These are phyloP conservation scores for Trypanosoma brucei DNA, from an alignment of 208 protist species.

Conservation along the genomic window DNA sequence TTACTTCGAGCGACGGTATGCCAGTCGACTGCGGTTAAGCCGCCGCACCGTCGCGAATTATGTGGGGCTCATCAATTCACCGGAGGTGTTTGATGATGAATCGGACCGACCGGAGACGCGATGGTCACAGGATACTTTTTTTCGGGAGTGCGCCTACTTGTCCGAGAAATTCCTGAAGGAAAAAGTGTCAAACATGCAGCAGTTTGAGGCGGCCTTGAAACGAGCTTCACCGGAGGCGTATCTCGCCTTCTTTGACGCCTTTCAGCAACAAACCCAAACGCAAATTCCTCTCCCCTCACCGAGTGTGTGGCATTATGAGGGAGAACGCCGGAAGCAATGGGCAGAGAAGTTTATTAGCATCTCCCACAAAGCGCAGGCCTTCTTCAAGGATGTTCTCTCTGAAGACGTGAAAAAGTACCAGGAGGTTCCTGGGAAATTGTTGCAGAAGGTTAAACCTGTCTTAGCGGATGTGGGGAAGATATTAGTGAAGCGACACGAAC, in stretches of 20 bases:
- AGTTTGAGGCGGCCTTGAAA: slow-evolving; percentile 61
- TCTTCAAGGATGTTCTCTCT: slow-evolving; percentile 56
- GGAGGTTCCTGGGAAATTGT: slow-evolving; percentile 31
- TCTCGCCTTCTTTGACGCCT: slow-evolving; percentile 58
- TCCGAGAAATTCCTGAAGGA: slow-evolving; percentile 63
- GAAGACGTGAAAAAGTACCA: slow-evolving; percentile 28
- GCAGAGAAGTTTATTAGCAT: slow-evolving; percentile 63
- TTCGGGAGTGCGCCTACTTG: slow-evolving; percentile 67
- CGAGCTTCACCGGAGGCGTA: slow-evolving; percentile 38
- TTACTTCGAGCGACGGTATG: slow-evolving; percentile 49
- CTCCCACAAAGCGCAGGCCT: slow-evolving; percentile 41
- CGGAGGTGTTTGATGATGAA: slow-evolving; percentile 61
- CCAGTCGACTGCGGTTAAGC: slow-evolving; percentile 45
- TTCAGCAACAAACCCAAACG: slow-evolving; percentile 68
- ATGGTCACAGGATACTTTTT: slow-evolving; percentile 74
- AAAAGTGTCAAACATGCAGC: slow-evolving; percentile 66
- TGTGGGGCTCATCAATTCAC: slow-evolving; percentile 38
- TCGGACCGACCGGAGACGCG: slow-evolving; percentile 75
- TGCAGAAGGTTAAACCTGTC: slow-evolving; percentile 36
- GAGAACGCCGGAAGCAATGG: slow-evolving; percentile 64
- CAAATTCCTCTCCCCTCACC: slow-evolving; percentile 68
- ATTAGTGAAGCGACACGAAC: slow-evolving; percentile 32
- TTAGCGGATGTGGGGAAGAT: slow-evolving; percentile 47
- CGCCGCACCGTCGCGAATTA: slow-evolving; percentile 57
- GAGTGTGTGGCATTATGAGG: slow-evolving; percentile 79